Percentiles rank a stretch among this genome's conserved stretches.
Evolutionary conservation across 441 rosid genomes (phyloP).

Genomic region (Bocquillonia castaneifolia): DNA sequence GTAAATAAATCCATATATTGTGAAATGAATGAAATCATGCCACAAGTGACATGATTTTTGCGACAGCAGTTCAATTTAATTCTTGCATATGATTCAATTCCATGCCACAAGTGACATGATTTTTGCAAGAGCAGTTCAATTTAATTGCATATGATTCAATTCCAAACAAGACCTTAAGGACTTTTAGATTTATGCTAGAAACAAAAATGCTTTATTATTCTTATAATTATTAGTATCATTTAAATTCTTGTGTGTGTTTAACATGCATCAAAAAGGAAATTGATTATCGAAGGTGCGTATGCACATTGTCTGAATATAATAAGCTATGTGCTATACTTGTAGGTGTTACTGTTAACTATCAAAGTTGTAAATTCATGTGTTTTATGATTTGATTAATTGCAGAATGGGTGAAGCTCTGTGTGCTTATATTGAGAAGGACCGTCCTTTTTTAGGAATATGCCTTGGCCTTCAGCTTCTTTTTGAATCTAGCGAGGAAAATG

Average conservation of each 20-base stretch:
- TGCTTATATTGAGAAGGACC: slow-evolving; percentile 67
- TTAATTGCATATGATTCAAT: not conserved
- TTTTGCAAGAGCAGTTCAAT: not conserved
- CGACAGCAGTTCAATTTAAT: not conserved
- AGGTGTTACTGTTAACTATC: too few relatives aligned
- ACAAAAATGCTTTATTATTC: too few relatives aligned
- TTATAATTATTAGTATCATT: too few relatives aligned
- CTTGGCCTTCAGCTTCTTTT: slow-evolving; percentile 92
- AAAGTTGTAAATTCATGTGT: too few relatives aligned
- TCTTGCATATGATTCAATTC: not conserved
- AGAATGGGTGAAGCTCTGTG: slow-evolving; percentile 90
- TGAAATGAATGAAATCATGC: not conserved
- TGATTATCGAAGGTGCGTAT: too few relatives aligned
- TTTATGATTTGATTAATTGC: slow-evolving; percentile 20
- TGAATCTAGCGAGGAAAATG: slow-evolving; percentile 87
- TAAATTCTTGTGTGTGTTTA: not conserved
- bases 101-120: not conserved
- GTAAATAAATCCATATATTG: too few relatives aligned
- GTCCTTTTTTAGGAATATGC: slow-evolving; percentile 94
- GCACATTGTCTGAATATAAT: too few relatives aligned
- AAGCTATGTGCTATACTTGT: too few relatives aligned
- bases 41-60: too few relatives aligned
- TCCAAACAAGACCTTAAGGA: not conserved
- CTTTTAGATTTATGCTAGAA: not conserved
- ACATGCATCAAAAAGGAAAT: not conserved